These are phyloP conservation scores for Neckera pumila DNA, from an alignment of 225 moss, liverwort and hornwort genomes.

Conservation along the genomic window DNA sequence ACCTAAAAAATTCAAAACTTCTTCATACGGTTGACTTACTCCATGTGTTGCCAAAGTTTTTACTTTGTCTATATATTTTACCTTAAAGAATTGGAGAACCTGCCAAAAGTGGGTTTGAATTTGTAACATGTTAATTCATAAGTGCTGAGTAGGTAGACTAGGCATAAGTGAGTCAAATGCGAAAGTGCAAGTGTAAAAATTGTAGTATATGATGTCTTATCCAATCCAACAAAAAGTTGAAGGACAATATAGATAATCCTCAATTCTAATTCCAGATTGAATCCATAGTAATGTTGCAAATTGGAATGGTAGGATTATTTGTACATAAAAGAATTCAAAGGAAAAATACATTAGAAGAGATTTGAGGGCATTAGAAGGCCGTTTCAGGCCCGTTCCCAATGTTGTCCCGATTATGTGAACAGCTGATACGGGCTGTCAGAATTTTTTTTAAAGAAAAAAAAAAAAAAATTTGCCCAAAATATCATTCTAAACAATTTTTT, in stretches of 20 bases:
- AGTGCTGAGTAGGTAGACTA: background rate
- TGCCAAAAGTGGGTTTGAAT: background rate
- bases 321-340: too few relatives aligned
- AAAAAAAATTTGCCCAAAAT: too few relatives aligned
- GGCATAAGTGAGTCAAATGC: background rate
- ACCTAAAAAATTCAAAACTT: background rate
- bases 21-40: background rate
- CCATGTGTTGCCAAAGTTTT: background rate
- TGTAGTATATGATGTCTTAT: background rate
- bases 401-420: too few relatives aligned
- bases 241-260: background rate
- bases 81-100: too few relatives aligned
- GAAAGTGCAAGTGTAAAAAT: background rate
- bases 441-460: too few relatives aligned
- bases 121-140: background rate
- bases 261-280: background rate
- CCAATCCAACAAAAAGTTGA: background rate
- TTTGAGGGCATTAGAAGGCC: too few relatives aligned
- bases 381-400: too few relatives aligned
- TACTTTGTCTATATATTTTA: too few relatives aligned
- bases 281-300: background rate
- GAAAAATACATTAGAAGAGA: too few relatives aligned
- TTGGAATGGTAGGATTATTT: background rate
- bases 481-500: too few relatives aligned
- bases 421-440: too few relatives aligned